Percentiles rank a stretch among this genome's conserved stretches.
Evolutionary conservation across 1,284 basidiomycete species (phyloP).

Genomic region (Moesziomyces sp.): DNA sequence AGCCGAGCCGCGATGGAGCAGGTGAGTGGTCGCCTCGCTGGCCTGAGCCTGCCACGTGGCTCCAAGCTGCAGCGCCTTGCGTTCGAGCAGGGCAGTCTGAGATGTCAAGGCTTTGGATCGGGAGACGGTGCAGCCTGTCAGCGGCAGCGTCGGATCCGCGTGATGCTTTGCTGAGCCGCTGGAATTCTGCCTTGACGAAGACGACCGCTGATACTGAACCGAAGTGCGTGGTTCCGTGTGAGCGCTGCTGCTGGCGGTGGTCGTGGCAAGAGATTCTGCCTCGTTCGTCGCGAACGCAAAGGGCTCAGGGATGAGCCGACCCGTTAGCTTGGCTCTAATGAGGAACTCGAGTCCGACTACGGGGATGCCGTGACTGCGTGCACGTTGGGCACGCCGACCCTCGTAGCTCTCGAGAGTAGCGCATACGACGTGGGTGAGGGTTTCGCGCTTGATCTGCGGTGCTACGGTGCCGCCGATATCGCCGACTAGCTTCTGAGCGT

Average conservation of each 20-base stretch:
- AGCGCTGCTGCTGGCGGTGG: slow-evolving; percentile 7
- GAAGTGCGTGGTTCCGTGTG: neutral
- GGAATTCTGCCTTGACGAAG: too few species aligned
- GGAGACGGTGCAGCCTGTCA: slow-evolving; percentile 33
- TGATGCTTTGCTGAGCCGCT: neutral
- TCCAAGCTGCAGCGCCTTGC: slow-evolving; percentile 42
- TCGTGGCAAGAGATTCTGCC: slow-evolving; percentile 3
- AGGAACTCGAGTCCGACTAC: slow-evolving; percentile 43
- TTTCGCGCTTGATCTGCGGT: slow-evolving; percentile 33
- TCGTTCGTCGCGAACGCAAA: slow-evolving; percentile 7
- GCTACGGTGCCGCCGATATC: slow-evolving; percentile 42
- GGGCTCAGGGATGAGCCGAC: slow-evolving; percentile 21
- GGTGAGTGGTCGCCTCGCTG: slow-evolving; percentile 25
- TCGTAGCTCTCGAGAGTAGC: slow-evolving; percentile 25
- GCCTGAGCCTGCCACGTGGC: slow-evolving; percentile 30
- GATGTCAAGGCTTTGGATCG: slow-evolving; percentile 25
- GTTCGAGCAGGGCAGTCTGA: slow-evolving; percentile 31
- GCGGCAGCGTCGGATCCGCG: slow-evolving; percentile 8
- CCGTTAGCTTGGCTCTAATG: slow-evolving; percentile 24
- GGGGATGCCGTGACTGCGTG: slow-evolving; percentile 34
- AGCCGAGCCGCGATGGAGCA: slow-evolving; percentile 30
- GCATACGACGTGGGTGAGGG: slow-evolving; percentile 50
- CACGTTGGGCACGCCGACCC: slow-evolving; percentile 28
- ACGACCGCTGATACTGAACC: neutral
- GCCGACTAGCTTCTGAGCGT: slow-evolving; percentile 41